Evolutionary conservation across 257 asterid genomes (phyloP), one percentile per base, ranked within the genome.

Genomic region (Mitragyna speciosa): DNA sequence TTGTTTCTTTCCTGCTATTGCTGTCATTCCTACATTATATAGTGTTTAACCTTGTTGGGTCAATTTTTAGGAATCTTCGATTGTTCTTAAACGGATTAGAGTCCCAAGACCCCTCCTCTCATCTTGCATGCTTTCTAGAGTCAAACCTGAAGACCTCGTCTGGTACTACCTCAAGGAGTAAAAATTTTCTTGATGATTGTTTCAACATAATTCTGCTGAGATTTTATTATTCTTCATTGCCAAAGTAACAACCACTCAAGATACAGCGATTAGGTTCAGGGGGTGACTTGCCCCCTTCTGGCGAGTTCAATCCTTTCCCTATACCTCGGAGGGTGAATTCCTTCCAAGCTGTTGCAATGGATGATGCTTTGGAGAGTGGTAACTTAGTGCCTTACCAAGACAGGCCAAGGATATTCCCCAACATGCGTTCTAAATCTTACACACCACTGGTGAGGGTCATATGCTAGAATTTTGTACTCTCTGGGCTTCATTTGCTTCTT

Each of bases 231-330:
- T 31, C 52, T 59, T 39, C 58, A 33, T 22, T 39, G 74, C 41
- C 65, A 19, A 56, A 61, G 78, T 79, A 24, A 61, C 47, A 58
- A 63, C 45, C 64, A 24, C 65, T 30, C 80, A 68, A 75, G 47
- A 91, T 92, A 81, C 88, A 87, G 92, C 93, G 89, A 83, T 89
- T 85, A 73, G 92, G 91, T 84, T 91, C 93, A n/a, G 97, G 97
- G 95, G 97, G 92, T 86, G 95, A 94, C 84, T 87, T 95, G 92
- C 95, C 96, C 96, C 92, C 83, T 81, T 81, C 86, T 82, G 91
- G 92, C 28, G 92, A 87, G 83, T 89, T 86, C 87, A 83, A 67
- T 83, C 84, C 90, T 70, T 92, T 88, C 79, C 94, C 95, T 14
- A 89, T 90, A 54, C 90, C 92, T 65, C 89, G 92, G 85, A 88